A percentile compares a stretch with the other conserved stretches of the same genome.
Conservation (phyloP, 2,329 filamentous ascomycete species). For the Trichoderma sp. region DNA sequence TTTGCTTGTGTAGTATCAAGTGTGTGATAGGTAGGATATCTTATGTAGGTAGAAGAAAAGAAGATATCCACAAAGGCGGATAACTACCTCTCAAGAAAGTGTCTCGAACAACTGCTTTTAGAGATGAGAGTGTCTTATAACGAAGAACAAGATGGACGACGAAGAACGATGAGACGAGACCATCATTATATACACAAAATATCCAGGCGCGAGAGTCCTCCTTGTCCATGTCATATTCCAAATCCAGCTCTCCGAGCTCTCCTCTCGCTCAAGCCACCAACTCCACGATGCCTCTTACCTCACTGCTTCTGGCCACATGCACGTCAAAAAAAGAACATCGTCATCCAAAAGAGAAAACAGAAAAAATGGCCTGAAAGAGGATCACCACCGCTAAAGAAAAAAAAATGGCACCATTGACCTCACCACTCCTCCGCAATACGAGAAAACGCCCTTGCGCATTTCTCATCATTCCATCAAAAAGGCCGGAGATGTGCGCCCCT, state of each 20-base stretch:
- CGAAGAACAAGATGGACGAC: not conserved
- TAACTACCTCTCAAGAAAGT: not conserved
- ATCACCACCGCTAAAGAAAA: not conserved
- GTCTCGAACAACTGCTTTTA: not conserved
- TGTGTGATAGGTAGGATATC: not conserved
- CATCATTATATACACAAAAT: constrained; percentile 16
- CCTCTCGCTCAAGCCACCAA: constrained; percentile 16
- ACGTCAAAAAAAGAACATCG: not conserved
- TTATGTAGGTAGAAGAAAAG: not conserved
- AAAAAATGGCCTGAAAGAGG: not conserved
- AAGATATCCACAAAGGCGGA: not conserved
- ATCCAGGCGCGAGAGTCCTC: not conserved
- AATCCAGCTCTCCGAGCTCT: constrained; percentile 5
- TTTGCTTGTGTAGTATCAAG: not conserved
- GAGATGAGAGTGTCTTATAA: not conserved
- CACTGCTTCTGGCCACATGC: not conserved
- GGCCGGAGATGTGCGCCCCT: not conserved
- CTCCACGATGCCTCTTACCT: constrained; percentile 20
- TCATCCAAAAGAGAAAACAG: not conserved
- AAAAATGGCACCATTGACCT: constrained; percentile 10
- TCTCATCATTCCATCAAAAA: not conserved
- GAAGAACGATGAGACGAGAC: not conserved
- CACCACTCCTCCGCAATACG: constrained; percentile 21
- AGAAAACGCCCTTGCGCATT: constrained; percentile 12
- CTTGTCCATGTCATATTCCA: not conserved